These are phyloP conservation scores for Punctularia strigosozonata DNA, from an alignment of 768 basidiomycete genomes.

Conservation along the genomic window DNA sequence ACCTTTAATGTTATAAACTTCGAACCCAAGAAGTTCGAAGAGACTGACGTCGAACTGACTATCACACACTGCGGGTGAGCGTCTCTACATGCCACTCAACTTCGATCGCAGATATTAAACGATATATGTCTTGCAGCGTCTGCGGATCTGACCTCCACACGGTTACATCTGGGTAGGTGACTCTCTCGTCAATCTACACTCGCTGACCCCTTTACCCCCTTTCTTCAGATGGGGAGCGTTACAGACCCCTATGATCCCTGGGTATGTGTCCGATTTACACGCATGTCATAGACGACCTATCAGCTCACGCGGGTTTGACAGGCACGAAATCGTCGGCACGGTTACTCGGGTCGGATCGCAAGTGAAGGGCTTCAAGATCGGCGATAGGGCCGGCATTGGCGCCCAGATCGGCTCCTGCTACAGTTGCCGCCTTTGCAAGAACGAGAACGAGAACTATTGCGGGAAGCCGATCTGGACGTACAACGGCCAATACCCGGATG, in stretches of 20 bases:
- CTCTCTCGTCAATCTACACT: background rate
- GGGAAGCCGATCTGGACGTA: slow-evolving; percentile 28
- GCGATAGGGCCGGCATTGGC: slow-evolving; percentile 43
- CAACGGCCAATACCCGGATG: slow-evolving; percentile 28
- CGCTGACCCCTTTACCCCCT: background rate
- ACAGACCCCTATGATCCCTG: slow-evolving; percentile 17
- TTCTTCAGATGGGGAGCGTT: slow-evolving; percentile 19
- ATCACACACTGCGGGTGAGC: slow-evolving; percentile 30
- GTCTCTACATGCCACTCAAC: background rate
- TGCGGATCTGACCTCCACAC: slow-evolving; percentile 45
- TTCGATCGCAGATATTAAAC: background rate
- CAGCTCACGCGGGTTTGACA: slow-evolving; percentile 6
- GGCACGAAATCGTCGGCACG: slow-evolving; percentile 46
- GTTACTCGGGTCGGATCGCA: slow-evolving; percentile 41
- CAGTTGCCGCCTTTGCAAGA: slow-evolving; percentile 34
- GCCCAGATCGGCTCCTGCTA: slow-evolving; percentile 43
- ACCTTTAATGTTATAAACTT: slow-evolving; percentile 33
- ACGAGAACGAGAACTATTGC: slow-evolving; percentile 48
- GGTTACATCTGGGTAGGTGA: slow-evolving; percentile 26
- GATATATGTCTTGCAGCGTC: slow-evolving; percentile 19
- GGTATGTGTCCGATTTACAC: slow-evolving; percentile 2
- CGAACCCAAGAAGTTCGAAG: slow-evolving; percentile 38
- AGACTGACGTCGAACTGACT: slow-evolving; percentile 45
- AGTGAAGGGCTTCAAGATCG: slow-evolving; percentile 41
- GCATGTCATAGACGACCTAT: too few species aligned